These are phyloP conservation scores for Testicularia cyperi DNA, from an alignment of 1,284 basidiomycete genomes.

Conservation along the genomic window DNA sequence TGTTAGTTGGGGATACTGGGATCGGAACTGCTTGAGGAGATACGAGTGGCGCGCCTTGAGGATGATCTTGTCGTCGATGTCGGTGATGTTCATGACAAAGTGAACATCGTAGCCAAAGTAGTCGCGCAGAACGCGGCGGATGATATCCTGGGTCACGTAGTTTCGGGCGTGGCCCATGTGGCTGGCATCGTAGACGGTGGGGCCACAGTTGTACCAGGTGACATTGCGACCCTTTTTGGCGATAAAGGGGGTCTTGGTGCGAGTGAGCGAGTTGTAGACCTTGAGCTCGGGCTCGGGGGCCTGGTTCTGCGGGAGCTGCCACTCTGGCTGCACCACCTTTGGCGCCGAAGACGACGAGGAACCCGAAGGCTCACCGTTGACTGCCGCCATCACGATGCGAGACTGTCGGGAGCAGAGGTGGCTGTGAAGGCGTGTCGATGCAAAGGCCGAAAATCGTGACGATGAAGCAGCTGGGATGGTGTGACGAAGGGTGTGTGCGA, in stretches of 20 bases:
- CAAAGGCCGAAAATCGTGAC: too few relatives aligned
- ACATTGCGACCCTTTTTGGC: conserved; percentile 79
- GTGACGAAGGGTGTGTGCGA: too few relatives aligned
- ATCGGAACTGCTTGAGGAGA: conserved; percentile 65
- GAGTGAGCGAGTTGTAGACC: conserved; percentile 92
- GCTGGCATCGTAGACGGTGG: conserved; percentile 97
- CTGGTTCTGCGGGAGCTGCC: conserved; percentile 26
- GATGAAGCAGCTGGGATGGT: too few relatives aligned
- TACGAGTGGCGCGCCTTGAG: conserved; percentile 47
- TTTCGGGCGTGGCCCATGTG: conserved; percentile 99
- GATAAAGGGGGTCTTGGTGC: conserved; percentile 76
- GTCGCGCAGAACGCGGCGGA: conserved; percentile 87
- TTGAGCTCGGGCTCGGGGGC: conserved; percentile 66
- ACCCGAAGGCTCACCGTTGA: conserved; percentile 16
- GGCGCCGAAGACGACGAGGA: conserved; percentile 3
- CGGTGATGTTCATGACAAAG: conserved; percentile 99
- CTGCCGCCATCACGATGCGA: conserved; percentile 26
- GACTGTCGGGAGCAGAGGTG: not conserved
- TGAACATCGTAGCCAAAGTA: conserved; percentile 97
- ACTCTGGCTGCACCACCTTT: conserved; percentile 29
- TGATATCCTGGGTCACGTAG: conserved; percentile 96
- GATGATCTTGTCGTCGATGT: conserved; percentile 96
- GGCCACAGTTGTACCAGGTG: conserved; percentile 97
- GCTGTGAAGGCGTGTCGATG: too few relatives aligned
- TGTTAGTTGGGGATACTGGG: conserved; percentile 40